Evolutionary conservation across 2,329 filamentous ascomycete species (phyloP), one percentile per base, ranked within the genome.

Genomic region (Pestalotiopsis fici): DNA sequence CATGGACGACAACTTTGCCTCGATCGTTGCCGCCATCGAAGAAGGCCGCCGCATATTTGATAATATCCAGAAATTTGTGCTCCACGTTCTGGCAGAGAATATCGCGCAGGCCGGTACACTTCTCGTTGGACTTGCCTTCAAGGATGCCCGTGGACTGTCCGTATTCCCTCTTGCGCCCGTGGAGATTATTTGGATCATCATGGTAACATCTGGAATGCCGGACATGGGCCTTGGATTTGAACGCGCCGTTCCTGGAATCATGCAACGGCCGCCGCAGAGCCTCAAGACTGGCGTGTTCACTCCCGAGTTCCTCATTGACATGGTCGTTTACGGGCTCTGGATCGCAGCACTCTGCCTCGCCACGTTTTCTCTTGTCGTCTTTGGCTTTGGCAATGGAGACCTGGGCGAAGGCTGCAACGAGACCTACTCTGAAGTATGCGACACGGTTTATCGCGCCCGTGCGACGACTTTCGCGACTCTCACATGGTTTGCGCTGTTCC

Each of bases 181-280:
- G n/a, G 88, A 94, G 72, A 93, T 94, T 70, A 84, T 94, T 59
- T 94, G 91, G 92, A 90, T 94, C 71, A 93, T 93, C 76, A 93
- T 94, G 90, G 86, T 93, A 64, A 94, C 91, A 0, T 92, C 89
- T 59, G 90, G 88, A 21, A 83, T 93, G 72, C 91, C 91, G 1
- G 92, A 93, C 71, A 93, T 94, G 88, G 92, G 92, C 69, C 83
- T 94, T 3, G 91, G 92, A 3, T 91, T 93, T 78, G 91, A 94
- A 79, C 81, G 84, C 54, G 90, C 91, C 0, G 88, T 89, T 0
- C 86, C 90, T 0, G 90, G 92, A 74, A 90, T 94, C 69, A 88
- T 94, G 81, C 76, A 81, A 31, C 85, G 91, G 0, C 90, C 91
- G 1, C 92, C 92, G 0, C 90, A 92, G 69, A 84, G 84, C 74